Conservation (phyloP, 805 yeast species). For the Metschnikowia proteae region DNA sequence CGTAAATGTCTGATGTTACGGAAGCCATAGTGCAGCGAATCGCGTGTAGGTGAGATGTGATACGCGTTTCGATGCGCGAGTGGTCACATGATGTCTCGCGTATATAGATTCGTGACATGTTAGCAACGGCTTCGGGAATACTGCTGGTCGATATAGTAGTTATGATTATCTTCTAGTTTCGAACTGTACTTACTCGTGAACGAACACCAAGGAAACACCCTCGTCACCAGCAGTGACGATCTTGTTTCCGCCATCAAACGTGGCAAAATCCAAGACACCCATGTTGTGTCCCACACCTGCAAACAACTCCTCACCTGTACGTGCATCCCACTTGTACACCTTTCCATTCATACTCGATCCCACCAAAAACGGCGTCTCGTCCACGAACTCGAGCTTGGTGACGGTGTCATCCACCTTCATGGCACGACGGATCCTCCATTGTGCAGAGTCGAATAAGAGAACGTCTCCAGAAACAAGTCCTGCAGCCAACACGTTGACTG, state of each 20-base stretch:
- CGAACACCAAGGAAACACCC: slow-evolving; percentile 79
- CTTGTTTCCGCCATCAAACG: slow-evolving; percentile 61
- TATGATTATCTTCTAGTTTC: neutral
- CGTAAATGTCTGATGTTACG: slow-evolving; percentile 1
- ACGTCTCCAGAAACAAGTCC: slow-evolving; percentile 89
- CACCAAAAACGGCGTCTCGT: slow-evolving; percentile 53
- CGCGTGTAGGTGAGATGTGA: neutral
- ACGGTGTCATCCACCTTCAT: slow-evolving; percentile 75
- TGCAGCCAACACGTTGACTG: slow-evolving; percentile 62
- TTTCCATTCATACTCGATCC: slow-evolving; percentile 83
- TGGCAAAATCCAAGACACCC: slow-evolving; percentile 86
- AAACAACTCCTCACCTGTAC: slow-evolving; percentile 75
- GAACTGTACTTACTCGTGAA: slow-evolving; percentile 6
- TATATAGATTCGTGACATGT: neutral
- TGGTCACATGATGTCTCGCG: neutral
- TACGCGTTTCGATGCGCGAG: slow-evolving; percentile 1
- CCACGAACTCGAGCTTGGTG: slow-evolving; percentile 71
- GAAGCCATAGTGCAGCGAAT: neutral
- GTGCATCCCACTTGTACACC: slow-evolving; percentile 82
- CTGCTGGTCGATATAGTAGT: neutral
- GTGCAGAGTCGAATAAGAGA: slow-evolving; percentile 73
- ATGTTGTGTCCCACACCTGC: slow-evolving; percentile 88
- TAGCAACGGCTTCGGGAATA: neutral
- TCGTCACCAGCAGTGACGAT: slow-evolving; percentile 95
- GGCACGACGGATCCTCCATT: slow-evolving; percentile 81